phyloP scores from a whole-genome alignment of 2,329 filamentous ascomycete genomes.

The Ascosphaera pollenicola region DNA sequence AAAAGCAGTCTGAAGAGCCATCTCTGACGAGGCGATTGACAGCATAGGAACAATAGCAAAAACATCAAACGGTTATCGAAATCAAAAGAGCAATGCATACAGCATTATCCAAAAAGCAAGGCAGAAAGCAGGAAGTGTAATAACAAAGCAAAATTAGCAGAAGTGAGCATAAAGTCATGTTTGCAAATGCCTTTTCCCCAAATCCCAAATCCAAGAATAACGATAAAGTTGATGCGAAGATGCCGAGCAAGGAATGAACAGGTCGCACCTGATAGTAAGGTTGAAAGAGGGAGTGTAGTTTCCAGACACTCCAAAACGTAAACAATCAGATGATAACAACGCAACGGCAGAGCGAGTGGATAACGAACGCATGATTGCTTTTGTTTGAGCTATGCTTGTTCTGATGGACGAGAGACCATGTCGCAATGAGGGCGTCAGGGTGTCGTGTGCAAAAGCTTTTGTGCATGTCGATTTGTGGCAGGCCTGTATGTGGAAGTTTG shows the following conservation, averaged over 20 bases:
- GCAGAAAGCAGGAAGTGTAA: no score
- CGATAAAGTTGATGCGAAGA: not conserved
- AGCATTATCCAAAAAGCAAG: no score
- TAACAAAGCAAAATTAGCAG: not conserved
- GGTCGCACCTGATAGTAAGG: not conserved
- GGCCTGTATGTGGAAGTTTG: not conserved
- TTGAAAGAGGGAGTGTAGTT: not conserved
- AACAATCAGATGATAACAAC: no score
- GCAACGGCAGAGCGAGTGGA: not conserved
- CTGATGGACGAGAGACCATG: not conserved
- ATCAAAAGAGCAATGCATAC: no score
- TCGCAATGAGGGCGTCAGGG: not conserved
- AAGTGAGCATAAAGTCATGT: not conserved
- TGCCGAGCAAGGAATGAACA: not conserved
- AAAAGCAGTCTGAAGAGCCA: no score
- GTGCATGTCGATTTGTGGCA: not conserved
- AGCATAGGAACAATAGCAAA: no score
- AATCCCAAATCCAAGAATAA: not conserved
- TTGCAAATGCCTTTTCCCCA: not conserved
- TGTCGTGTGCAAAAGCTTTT: not conserved
- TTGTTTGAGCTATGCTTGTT: not conserved
- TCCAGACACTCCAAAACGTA: no score
- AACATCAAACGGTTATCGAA: no score
- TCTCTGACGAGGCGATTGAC: no score
- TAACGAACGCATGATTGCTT: not conserved